Percentiles rank a stretch among this genome's conserved stretches.
These are phyloP conservation scores for Penicillium lividum DNA, from an alignment of 495 filamentous ascomycete genomes.

Conservation along the genomic window DNA sequence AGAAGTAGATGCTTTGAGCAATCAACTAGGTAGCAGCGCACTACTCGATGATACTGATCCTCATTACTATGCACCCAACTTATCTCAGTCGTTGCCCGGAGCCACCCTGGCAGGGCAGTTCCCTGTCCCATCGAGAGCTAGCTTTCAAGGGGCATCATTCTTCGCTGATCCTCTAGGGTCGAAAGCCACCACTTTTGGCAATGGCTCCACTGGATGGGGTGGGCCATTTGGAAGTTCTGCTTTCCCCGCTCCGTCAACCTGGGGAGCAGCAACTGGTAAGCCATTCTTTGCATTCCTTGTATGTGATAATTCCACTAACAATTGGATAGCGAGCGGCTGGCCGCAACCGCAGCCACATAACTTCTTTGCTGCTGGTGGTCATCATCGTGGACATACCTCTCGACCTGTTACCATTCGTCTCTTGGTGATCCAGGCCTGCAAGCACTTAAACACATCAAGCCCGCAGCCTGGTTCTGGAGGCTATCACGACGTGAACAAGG, in stretches of 20 bases:
- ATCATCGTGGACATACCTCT: constrained; percentile 48
- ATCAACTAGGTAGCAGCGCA: constrained; percentile 90
- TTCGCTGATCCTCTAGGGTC: constrained; percentile 53
- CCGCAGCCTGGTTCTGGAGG: constrained; percentile 39
- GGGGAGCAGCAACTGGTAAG: constrained; percentile 45
- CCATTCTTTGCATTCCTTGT: neutral
- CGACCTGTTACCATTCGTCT: constrained; percentile 59
- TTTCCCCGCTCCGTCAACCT: constrained; percentile 43
- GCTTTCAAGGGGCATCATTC: constrained; percentile 49
- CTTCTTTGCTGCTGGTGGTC: constrained; percentile 48
- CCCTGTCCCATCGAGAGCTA: constrained; percentile 42
- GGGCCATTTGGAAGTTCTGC: constrained; percentile 43
- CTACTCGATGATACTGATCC: constrained; percentile 80
- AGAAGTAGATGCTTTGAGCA: constrained; percentile 67
- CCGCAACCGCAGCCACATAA: constrained; percentile 35
- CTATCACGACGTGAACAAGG: constrained; percentile 65
- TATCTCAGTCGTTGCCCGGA: constrained; percentile 44
- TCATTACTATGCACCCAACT: constrained; percentile 44
- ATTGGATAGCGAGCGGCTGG: constrained; percentile 45
- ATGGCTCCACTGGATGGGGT: constrained; percentile 34
- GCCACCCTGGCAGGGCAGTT: constrained; percentile 33
- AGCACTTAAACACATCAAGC: constrained; percentile 48
- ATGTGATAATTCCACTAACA: constrained; percentile 23
- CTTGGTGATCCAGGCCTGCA: constrained; percentile 61
- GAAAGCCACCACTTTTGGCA: constrained; percentile 36